These are phyloP conservation scores for Alternaria sp. DNA, from an alignment of 2,329 filamentous ascomycete genomes.

Conservation along the genomic window DNA sequence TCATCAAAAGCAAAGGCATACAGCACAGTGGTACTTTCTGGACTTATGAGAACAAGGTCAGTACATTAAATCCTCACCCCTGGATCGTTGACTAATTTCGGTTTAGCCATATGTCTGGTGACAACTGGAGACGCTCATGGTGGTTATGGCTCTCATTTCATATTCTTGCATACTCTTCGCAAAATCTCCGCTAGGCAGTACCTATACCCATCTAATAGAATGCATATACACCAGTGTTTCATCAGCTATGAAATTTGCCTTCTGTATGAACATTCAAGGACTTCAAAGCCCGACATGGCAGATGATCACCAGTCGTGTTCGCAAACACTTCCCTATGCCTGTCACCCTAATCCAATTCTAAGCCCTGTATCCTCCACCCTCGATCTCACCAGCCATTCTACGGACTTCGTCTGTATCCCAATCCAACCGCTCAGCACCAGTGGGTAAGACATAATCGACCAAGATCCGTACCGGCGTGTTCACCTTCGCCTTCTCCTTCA, in stretches of 20 bases:
- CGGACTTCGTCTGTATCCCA: conserved; percentile 39
- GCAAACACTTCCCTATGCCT: too few relatives aligned
- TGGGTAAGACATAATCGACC: conserved; percentile 23
- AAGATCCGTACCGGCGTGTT: neutral
- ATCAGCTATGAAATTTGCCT: neutral
- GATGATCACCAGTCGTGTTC: neutral
- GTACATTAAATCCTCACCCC: conserved; percentile 13
- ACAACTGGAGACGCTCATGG: conserved; percentile 1
- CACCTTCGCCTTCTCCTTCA: neutral
- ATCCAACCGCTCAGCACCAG: conserved; percentile 25
- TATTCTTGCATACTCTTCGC: conserved; percentile 2
- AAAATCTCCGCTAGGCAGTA: conserved; percentile 20
- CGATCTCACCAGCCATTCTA: conserved; percentile 33
- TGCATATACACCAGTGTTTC: conserved; percentile 11
- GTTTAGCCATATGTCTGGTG: conserved; percentile 42
- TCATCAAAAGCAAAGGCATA: conserved; percentile 59
- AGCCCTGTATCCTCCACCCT: neutral
- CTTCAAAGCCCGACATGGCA: neutral
- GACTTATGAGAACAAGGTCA: conserved; percentile 63
- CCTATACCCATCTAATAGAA: conserved; percentile 29
- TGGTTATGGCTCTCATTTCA: neutral
- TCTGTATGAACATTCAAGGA: neutral
- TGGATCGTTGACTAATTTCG: conserved; percentile 7
- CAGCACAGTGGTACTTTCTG: conserved; percentile 64
- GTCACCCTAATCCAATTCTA: neutral